Evolutionary conservation across 495 filamentous ascomycete species (phyloP).

Genomic region (Hyaloscypha finlandica): DNA sequence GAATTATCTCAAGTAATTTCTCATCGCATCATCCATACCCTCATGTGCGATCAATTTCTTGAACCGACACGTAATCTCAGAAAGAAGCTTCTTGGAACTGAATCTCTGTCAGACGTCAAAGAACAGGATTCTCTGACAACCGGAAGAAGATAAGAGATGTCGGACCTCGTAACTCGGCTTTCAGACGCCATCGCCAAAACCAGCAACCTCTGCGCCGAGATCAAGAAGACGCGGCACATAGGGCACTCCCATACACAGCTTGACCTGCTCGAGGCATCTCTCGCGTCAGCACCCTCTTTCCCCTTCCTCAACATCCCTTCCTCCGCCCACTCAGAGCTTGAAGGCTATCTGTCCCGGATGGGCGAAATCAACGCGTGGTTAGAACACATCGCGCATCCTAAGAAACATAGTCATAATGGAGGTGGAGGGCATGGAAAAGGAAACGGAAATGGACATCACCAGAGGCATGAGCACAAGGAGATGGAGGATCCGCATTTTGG

Average conservation of each 20-base stretch:
- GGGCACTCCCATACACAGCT: background rate
- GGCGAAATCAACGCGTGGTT: background rate
- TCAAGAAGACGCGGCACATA: constrained; percentile 1
- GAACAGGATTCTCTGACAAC: background rate
- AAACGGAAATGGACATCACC: background rate
- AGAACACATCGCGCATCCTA: background rate
- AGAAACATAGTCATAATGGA: background rate
- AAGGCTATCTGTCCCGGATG: background rate
- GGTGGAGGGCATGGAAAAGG: background rate
- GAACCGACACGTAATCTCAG: background rate
- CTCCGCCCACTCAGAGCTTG: background rate
- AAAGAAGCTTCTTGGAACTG: background rate
- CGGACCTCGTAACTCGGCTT: background rate
- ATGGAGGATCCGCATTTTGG: constrained; percentile 9
- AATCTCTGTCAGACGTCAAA: background rate
- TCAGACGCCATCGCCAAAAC: background rate
- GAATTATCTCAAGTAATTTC: background rate
- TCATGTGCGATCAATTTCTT: background rate
- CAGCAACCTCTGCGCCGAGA: background rate
- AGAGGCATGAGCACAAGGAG: constrained; percentile 1
- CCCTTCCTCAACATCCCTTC: background rate
- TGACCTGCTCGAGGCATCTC: constrained; percentile 5
- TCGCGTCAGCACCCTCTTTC: background rate
- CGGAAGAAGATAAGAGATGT: background rate
- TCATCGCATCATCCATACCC: background rate